A percentile compares a stretch with the other conserved stretches of the same genome.
phyloP scores from a whole-genome alignment of 768 basidiomycete species.

The Lentinus tigrinus region DNA sequence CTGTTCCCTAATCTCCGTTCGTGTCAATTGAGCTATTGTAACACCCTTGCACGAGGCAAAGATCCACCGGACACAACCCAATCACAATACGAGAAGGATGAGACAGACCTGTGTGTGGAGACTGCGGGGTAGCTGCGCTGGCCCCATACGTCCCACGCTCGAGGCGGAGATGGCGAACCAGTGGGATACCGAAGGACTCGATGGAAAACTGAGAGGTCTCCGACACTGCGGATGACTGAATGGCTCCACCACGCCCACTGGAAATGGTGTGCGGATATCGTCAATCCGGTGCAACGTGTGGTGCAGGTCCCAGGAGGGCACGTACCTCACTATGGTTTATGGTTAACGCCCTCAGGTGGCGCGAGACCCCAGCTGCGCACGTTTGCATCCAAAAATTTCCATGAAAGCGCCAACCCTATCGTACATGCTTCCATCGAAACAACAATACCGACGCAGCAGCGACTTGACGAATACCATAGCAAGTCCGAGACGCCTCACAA shows the following conservation, averaged over 20 bases:
- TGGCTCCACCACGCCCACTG: too few relatives aligned
- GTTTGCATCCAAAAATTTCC: too few relatives aligned
- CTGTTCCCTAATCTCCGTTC: background rate
- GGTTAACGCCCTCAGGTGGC: too few relatives aligned
- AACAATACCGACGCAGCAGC: too few relatives aligned
- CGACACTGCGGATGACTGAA: background rate
- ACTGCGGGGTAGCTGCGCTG: background rate
- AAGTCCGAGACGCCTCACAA: slow-evolving; percentile 28
- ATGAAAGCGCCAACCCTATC: background rate
- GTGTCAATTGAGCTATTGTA: background rate
- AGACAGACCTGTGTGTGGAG: background rate
- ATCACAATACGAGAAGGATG: too few relatives aligned
- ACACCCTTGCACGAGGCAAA: background rate
- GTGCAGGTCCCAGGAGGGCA: too few relatives aligned
- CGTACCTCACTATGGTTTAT: too few relatives aligned
- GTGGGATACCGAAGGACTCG: background rate
- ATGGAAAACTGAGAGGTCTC: background rate
- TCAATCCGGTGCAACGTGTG: too few relatives aligned
- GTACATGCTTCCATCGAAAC: too few relatives aligned
- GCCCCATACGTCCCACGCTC: background rate
- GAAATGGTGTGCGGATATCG: too few relatives aligned
- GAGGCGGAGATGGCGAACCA: background rate
- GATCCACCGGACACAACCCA: background rate
- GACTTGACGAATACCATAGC: too few relatives aligned
- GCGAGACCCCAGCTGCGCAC: too few relatives aligned